Base-by-base conservation (phyloP, 345 rosid genomes). In the Gossypium australe region DNA sequence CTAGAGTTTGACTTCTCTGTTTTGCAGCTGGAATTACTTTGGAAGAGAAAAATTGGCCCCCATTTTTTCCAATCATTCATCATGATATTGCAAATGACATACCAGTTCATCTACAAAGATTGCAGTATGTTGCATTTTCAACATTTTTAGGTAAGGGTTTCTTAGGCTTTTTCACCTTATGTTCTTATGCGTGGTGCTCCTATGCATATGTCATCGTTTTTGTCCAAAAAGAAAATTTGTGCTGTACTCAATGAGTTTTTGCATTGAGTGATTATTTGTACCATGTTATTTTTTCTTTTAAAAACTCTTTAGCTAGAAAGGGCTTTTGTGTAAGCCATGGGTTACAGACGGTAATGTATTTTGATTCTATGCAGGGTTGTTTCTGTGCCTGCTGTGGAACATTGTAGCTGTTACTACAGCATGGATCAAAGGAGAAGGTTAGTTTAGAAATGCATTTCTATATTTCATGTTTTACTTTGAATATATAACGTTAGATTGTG, bases 21-120 rank as follows among this genome's bases (percentile, higher is more conserved):
- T 64, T 80, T 83, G 80, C 89, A 89, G 94, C 97, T 78, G 91
- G 97, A 77, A 82, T 86, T 80, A 84, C 81, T 62, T 75, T 90
- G 7, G 94, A 89, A 82, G 91, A 84, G 83, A 92, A 92, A 85
- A 92, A 92, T 76, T 92, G 96, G 96, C 96, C 97, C 1, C 90
- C 97, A 13, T 84, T 90, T 82, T 89, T 90, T 78, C 97, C 97
- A 0, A 71, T 92, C 71, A 90, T 92, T 77, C 96, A 92, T 81
- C 97, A 92, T 80, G 96, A 92, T 80, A 89, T 92, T 75, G 92
- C 86, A 70, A 90, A 83, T 56, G 97, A 92, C 76, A 92, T 92
- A 70, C 97, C 97, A 24, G 82, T 89, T 78, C 96, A 89, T 84
- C 88, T 92, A 64, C 97, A 92, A 75, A 89, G 83, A 77, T 69